Base-by-base conservation (phyloP, 208 protist species). In the Naegleria lovaniensis region DNA sequence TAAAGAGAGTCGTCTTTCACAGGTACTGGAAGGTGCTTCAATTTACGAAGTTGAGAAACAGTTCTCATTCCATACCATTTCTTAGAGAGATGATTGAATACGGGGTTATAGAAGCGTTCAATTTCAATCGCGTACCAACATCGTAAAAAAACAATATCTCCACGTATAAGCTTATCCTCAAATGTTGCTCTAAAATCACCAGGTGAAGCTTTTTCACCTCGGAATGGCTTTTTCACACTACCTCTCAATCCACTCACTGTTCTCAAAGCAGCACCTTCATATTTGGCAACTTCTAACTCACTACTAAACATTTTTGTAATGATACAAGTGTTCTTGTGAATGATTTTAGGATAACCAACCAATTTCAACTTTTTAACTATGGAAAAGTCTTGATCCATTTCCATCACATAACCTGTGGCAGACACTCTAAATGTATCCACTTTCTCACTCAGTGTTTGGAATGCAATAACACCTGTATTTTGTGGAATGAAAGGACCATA, bases 361-460 rank as follows among this genome's bases (percentile, higher is more conserved):
- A 99, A 95, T 94, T 99, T 99, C 40, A 99, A 95, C 94, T 99
- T 99, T 96, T 99, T 99, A 39, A 99, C 98, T 75, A 99, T 96
- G 7, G 92, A 94, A 51, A 98, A 96, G 29, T 93, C 92, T 38
- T 96, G 92, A 92, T 99, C 97, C 48, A 99, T 94, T 90, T 99
- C 98, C n/a, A 99, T 93, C 4, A 99, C 97, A 87, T 98, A 98
- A 75, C 98, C 98, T 6, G 98, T 99, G 88, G 96, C 97, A 7
- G 95, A 92, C 86, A 99, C 95, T 89, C 99, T 95, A 94, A 99
- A 99, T 16, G 7, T 92, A 58, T 58, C 16, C 5, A 85, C 92
- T 38, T 93, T 90, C 40, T 94, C 92, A 25, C 95, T 93, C 13
- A 94, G 76, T 0, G 94, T 94, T 25, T 97, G 97, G 90, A 99